Evolutionary conservation across 176 grass and related monocot species (phyloP).

Genomic region (Themeda triandra): DNA sequence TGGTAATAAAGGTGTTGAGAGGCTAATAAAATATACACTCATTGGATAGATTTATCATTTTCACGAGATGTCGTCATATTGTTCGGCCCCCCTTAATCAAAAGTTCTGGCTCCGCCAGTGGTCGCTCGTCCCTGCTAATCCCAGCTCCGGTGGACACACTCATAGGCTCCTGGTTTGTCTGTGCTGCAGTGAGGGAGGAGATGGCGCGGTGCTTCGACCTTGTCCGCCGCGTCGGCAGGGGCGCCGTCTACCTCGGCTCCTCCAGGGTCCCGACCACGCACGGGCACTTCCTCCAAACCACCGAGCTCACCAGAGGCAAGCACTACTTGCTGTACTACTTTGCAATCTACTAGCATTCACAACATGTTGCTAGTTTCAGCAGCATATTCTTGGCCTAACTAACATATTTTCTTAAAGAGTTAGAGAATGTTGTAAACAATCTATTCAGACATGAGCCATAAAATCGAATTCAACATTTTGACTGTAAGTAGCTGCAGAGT

Average conservation of each 20-base stretch:
- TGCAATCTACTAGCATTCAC: neutral
- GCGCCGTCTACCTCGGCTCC: constrained; percentile 77
- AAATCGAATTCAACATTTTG: neutral
- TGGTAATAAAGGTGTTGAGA: too few species aligned
- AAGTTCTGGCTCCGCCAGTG: too few species aligned
- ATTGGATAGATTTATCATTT: too few species aligned
- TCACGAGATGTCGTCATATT: too few species aligned
- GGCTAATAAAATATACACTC: too few species aligned
- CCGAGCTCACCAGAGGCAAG: constrained; percentile 70
- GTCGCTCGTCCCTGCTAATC: neutral
- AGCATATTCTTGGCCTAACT: neutral
- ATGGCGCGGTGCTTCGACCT: constrained; percentile 75
- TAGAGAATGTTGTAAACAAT: neutral
- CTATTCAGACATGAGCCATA: neutral
- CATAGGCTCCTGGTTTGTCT: neutral
- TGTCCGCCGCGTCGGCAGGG: constrained; percentile 69
- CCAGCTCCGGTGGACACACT: too few species aligned
- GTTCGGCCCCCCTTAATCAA: too few species aligned
- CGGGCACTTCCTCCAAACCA: constrained; percentile 59
- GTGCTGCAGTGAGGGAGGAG: constrained; percentile 76
- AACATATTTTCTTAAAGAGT: neutral
- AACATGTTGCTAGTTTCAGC: neutral
- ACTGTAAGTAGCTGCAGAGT: neutral
- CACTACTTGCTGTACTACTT: neutral
- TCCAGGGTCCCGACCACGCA: constrained; percentile 52